A percentile compares a stretch with the other conserved stretches of the same genome.
These are phyloP conservation scores for Talaromyces sp. DNA, from an alignment of 2,329 filamentous ascomycete species.

Conservation along the genomic window DNA sequence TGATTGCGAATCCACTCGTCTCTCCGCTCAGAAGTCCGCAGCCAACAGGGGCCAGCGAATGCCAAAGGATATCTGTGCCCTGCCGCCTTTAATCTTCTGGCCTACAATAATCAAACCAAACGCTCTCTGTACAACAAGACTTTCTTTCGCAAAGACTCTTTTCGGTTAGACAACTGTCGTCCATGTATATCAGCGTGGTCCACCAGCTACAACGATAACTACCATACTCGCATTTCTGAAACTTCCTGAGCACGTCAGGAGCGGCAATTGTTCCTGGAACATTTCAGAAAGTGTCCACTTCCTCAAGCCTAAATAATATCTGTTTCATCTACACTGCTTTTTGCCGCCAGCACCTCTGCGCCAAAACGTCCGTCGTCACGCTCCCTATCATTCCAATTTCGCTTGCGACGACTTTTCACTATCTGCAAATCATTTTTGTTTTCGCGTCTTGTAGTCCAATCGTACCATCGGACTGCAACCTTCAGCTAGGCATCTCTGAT, in stretches of 20 bases:
- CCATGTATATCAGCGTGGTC: neutral
- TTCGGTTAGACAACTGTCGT: neutral
- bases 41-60: constrained; percentile 3
- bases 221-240: constrained; percentile 8
- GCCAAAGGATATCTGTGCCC: neutral
- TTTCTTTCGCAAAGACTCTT: neutral
- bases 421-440: neutral
- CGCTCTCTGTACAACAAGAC: neutral
- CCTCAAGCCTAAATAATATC: constrained; percentile 4
- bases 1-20: constrained; percentile 11
- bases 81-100: neutral
- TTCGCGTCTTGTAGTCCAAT: neutral
- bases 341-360: constrained; percentile 3
- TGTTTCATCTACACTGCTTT: neutral
- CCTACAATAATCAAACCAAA: neutral
- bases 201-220: neutral
- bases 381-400: constrained; percentile 5
- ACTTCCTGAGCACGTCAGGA: constrained; percentile 10
- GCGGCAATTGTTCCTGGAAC: constrained; percentile 5
- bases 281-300: constrained; percentile 9
- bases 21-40: constrained; percentile 3
- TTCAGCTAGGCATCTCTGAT: neutral
- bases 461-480: constrained; percentile 1
- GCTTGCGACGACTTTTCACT: constrained; percentile 5
- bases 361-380: constrained; percentile 7